A percentile compares a stretch with the other conserved stretches of the same genome.
phyloP scores from a whole-genome alignment of 164 flowering plant genomes.

The Aristolochia fimbriata region DNA sequence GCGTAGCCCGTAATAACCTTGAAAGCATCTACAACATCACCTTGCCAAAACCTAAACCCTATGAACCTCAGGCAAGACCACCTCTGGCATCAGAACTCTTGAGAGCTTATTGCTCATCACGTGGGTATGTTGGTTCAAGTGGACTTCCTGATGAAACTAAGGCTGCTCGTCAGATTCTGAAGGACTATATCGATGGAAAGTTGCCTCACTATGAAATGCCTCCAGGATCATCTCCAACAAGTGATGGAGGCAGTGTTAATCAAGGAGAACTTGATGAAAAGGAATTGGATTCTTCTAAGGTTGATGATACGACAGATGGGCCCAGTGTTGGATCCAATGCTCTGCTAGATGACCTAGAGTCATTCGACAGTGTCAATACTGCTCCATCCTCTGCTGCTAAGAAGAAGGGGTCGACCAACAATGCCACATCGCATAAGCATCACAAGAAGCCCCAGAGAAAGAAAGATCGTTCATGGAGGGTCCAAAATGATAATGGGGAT shows the following conservation, averaged over 20 bases:
- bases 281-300: too few species aligned
- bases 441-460: constrained; percentile 83
- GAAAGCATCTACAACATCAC: constrained; percentile 63
- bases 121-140: constrained; percentile 77
- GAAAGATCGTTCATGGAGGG: constrained; percentile 88
- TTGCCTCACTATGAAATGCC: constrained; percentile 77
- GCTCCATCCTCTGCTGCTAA: constrained; percentile 19
- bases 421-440: constrained; percentile 37
- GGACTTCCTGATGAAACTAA: constrained; percentile 92
- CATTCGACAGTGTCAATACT: constrained; percentile 34
- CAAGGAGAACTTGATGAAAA: neutral
- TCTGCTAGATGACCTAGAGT: constrained; percentile 54
- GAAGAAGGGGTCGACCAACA: constrained; percentile 17
- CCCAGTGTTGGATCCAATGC: constrained; percentile 9
- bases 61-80: constrained; percentile 70
- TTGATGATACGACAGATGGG: too few species aligned
- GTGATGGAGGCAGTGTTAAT: constrained; percentile 27
- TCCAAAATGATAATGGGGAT: constrained; percentile 49
- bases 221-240: constrained; percentile 36
- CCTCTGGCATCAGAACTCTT: constrained; percentile 72
- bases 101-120: constrained; percentile 76
- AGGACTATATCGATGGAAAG: constrained; percentile 88
- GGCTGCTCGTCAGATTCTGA: constrained; percentile 74
- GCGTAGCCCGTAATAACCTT: constrained; percentile 52
- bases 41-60: constrained; percentile 80